phyloP scores from a whole-genome alignment of 2,329 filamentous ascomycete genomes.

The Neofusicoccum kwambonambiense region DNA sequence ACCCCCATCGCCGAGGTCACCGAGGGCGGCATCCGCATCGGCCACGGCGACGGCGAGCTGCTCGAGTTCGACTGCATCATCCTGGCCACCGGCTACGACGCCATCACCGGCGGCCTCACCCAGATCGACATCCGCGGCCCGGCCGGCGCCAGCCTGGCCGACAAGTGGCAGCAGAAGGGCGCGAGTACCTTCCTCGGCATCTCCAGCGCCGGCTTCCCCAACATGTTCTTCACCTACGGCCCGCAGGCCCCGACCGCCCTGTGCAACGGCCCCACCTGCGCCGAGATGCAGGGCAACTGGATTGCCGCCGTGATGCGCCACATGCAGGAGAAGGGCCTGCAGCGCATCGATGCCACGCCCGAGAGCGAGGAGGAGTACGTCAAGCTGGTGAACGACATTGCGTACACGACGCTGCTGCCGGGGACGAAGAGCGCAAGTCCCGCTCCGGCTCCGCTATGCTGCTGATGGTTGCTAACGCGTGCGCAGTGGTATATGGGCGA shows the following conservation, averaged over 20 bases:
- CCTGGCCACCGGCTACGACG: constrained; percentile 44
- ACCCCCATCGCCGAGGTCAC: constrained; percentile 48
- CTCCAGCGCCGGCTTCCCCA: constrained; percentile 42
- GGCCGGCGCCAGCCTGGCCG: constrained; percentile 24
- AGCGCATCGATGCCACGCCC: constrained; percentile 51
- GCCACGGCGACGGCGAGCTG: constrained; percentile 45
- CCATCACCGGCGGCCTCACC: constrained; percentile 36
- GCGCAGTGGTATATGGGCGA: constrained; percentile 55
- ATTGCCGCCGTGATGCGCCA: constrained; percentile 52
- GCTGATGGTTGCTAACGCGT: too few relatives aligned
- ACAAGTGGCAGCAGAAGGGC: constrained; percentile 16
- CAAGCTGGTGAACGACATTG: constrained; percentile 47
- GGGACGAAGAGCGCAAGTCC: constrained; percentile 38
- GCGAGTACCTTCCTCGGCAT: constrained; percentile 40
- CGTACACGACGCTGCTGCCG: constrained; percentile 50
- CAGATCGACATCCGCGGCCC: constrained; percentile 37
- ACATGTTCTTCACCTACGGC: constrained; percentile 46
- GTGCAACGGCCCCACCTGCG: constrained; percentile 55
- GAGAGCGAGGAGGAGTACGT: constrained; percentile 53
- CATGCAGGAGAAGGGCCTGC: constrained; percentile 47
- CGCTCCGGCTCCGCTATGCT: too few relatives aligned
- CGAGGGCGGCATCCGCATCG: constrained; percentile 48
- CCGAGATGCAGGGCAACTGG: constrained; percentile 59
- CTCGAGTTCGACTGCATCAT: constrained; percentile 54
- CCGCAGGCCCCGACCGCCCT: constrained; percentile 58